A percentile compares a stretch with the other conserved stretches of the same genome.
phyloP scores from a whole-genome alignment of 2,329 filamentous ascomycete genomes.

The Fusarium paranaense region DNA sequence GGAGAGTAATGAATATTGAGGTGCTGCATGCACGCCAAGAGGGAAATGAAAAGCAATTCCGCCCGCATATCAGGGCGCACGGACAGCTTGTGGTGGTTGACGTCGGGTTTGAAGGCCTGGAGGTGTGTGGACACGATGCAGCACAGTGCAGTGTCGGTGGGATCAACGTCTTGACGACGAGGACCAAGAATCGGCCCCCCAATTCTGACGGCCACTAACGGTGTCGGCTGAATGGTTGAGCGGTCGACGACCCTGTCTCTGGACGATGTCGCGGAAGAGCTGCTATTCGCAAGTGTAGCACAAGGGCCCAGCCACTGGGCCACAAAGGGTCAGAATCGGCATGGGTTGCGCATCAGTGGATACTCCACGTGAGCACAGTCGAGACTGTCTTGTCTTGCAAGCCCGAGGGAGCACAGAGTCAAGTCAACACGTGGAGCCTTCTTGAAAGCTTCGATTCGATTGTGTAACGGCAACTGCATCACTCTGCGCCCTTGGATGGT shows the following conservation, averaged over 20 bases:
- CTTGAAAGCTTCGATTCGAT: slow-evolving; percentile 40
- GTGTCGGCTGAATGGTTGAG: slow-evolving; percentile 11
- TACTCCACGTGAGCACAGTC: slow-evolving; percentile 46
- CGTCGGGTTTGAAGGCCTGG: slow-evolving; percentile 27
- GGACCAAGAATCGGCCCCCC: slow-evolving; percentile 14
- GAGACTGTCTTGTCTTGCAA: slow-evolving; percentile 44
- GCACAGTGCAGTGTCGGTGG: slow-evolving; percentile 32
- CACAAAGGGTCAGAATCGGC: slow-evolving; percentile 40
- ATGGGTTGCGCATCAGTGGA: slow-evolving; percentile 47
- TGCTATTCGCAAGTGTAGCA: slow-evolving; percentile 38
- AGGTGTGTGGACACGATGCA: slow-evolving; percentile 29
- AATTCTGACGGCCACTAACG: slow-evolving; percentile 24
- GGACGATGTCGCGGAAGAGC: slow-evolving; percentile 33
- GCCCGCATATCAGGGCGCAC: slow-evolving; percentile 35
- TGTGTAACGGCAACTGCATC: slow-evolving; percentile 39
- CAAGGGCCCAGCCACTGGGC: slow-evolving; percentile 42
- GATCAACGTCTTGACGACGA: slow-evolving; percentile 27
- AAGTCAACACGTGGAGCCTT: slow-evolving; percentile 46
- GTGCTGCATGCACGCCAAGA: slow-evolving; percentile 39
- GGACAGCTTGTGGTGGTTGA: slow-evolving; percentile 35
- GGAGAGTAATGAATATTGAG: slow-evolving; percentile 9
- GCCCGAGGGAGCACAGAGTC: slow-evolving; percentile 38
- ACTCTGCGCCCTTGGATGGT: slow-evolving; percentile 11
- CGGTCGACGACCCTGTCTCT: slow-evolving; percentile 35
- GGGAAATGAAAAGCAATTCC: slow-evolving; percentile 40